Evolutionary conservation across 257 asterid species (phyloP).

Genomic region (Gynochthodes officinalis): DNA sequence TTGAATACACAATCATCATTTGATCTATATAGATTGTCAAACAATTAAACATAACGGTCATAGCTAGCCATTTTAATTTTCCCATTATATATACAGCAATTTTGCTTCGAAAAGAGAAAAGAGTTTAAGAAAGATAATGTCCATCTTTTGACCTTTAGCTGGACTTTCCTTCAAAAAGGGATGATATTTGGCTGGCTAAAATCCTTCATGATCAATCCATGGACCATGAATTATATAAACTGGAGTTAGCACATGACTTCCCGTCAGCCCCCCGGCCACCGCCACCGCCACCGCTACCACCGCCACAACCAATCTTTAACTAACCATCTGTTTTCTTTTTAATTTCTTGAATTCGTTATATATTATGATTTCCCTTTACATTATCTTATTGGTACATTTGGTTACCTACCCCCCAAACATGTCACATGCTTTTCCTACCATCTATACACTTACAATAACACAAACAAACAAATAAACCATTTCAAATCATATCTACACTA

Average conservation of each 20-base stretch:
- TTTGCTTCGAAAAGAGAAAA: too few species aligned
- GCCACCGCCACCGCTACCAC: background rate
- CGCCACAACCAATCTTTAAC: conserved; percentile 33
- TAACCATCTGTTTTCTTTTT: conserved; percentile 16
- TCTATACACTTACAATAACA: background rate
- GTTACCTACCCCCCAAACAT: conserved; percentile 54
- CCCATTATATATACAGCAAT: too few species aligned
- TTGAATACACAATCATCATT: too few species aligned
- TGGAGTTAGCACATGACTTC: conserved; percentile 11
- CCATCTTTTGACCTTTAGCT: background rate
- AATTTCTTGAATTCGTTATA: background rate
- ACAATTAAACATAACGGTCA: too few species aligned
- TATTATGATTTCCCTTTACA: conserved; percentile 6
- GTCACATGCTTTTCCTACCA: conserved; percentile 41
- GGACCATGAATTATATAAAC: too few species aligned
- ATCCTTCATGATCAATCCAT: conserved; percentile 12
- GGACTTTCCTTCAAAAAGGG: conserved; percentile 29
- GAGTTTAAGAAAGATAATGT: too few species aligned
- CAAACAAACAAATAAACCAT: background rate
- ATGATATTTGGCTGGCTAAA: conserved; percentile 40
- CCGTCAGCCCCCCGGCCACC: too few species aligned
- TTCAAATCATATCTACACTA: too few species aligned
- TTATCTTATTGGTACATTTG: conserved; percentile 23
- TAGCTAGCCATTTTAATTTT: too few species aligned
- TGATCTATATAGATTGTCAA: too few species aligned